Conservation (phyloP, 2,329 filamentous ascomycete species). For the Paecilomyces sp. region DNA sequence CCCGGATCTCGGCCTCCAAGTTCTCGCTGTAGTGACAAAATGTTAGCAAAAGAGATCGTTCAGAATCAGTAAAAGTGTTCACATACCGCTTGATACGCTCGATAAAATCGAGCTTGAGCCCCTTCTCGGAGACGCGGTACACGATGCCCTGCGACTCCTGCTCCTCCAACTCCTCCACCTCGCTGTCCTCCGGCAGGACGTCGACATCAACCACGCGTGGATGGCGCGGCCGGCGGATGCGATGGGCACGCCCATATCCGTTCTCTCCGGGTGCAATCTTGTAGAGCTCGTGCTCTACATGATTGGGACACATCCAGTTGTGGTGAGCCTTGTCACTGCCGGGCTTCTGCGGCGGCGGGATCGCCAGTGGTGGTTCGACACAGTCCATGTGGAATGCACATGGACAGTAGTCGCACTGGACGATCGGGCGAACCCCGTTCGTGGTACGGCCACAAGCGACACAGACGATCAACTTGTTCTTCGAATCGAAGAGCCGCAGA, state of each 20-base stretch:
- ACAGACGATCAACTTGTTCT: conserved; percentile 72
- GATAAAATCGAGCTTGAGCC: conserved; percentile 67
- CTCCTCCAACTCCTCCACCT: conserved; percentile 51
- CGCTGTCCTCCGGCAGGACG: conserved; percentile 50
- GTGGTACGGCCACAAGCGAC: conserved; percentile 64
- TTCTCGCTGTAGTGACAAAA: conserved; percentile 13
- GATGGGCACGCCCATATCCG: conserved; percentile 37
- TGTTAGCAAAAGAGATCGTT: conserved; percentile 2
- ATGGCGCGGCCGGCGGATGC: conserved; percentile 25
- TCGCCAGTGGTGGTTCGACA: conserved; percentile 72
- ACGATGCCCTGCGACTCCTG: conserved; percentile 56
- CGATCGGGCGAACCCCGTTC: conserved; percentile 61
- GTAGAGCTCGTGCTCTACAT: conserved; percentile 66
- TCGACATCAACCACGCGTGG: conserved; percentile 63
- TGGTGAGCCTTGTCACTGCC: conserved; percentile 49
- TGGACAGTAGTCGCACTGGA: conserved; percentile 77
- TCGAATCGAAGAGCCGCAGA: conserved; percentile 57
- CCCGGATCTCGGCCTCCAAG: conserved; percentile 11
- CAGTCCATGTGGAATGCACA: conserved; percentile 91
- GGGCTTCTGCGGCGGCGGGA: conserved; percentile 56
- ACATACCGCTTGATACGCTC: conserved; percentile 46
- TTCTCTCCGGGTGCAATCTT: conserved; percentile 44
- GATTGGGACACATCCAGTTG: conserved; percentile 84
- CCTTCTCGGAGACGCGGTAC: conserved; percentile 57
- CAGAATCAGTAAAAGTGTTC: background rate